phyloP scores from a whole-genome alignment of 768 basidiomycete species.

The Pleurotus tuber-regium region DNA sequence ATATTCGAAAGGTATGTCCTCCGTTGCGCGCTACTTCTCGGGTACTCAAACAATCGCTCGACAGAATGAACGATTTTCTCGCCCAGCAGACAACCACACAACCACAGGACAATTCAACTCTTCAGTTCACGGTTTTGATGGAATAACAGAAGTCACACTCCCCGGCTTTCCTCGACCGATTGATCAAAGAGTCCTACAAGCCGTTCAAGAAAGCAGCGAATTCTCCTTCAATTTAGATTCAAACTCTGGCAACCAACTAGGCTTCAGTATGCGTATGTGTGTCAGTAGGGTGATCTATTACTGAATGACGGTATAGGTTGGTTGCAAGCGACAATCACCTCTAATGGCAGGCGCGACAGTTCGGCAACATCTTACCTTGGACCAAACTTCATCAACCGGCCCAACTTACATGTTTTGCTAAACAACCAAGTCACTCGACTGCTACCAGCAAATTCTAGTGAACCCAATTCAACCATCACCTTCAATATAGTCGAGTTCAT shows the following conservation, averaged over 20 bases:
- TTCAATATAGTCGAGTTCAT: constrained; percentile 19
- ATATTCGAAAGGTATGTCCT: constrained; percentile 20
- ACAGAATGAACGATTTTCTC: constrained; percentile 27
- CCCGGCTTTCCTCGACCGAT: constrained; percentile 23
- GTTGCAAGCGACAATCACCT: constrained; percentile 19
- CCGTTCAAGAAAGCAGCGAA: constrained; percentile 21
- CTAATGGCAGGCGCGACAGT: constrained; percentile 20
- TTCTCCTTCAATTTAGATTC: constrained; percentile 37
- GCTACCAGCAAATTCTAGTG: not conserved
- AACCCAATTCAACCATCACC: not conserved
- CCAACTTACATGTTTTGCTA: constrained; percentile 24
- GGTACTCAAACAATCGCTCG: not conserved
- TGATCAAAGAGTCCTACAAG: constrained; percentile 26
- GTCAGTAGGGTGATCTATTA: not conserved
- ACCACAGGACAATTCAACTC: constrained; percentile 31
- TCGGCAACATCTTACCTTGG: constrained; percentile 26
- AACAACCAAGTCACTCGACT: constrained; percentile 18
- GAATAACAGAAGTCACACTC: constrained; percentile 27
- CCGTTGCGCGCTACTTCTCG: not conserved
- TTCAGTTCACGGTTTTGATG: constrained; percentile 25
- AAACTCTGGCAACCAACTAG: constrained; percentile 32
- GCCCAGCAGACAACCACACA: constrained; percentile 27
- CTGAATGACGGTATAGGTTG: constrained; percentile 18
- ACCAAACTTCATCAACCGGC: constrained; percentile 18
- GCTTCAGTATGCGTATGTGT: constrained; percentile 24